Evolutionary conservation across 2,329 filamentous ascomycete genomes (phyloP).

Genomic region (Cercospora citrullina): DNA sequence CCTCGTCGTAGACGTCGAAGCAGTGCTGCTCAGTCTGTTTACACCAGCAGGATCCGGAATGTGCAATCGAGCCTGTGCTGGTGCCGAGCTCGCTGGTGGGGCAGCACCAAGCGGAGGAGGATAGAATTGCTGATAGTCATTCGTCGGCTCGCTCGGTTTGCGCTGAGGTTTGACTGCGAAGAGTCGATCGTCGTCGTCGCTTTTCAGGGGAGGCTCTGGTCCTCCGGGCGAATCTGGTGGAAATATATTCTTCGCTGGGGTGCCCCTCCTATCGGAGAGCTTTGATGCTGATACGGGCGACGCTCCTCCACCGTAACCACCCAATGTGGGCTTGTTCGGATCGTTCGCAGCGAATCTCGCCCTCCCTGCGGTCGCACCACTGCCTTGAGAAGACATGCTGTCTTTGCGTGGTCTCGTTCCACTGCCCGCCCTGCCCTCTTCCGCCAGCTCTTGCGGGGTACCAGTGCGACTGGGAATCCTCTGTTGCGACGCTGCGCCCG

Average conservation of each 20-base stretch:
- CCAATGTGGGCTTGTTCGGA: conserved; percentile 50
- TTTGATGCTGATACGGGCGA: conserved; percentile 42
- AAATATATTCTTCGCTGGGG: conserved; percentile 72
- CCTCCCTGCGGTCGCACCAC: conserved; percentile 34
- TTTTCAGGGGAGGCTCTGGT: conserved; percentile 69
- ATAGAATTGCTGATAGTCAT: conserved; percentile 55
- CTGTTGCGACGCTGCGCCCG: conserved; percentile 16
- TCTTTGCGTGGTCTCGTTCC: conserved; percentile 27
- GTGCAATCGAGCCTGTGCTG: conserved; percentile 44
- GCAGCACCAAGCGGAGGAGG: conserved; percentile 50
- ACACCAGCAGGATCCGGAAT: conserved; percentile 56
- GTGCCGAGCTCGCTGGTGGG: conserved; percentile 26
- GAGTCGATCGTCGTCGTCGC: conserved; percentile 67
- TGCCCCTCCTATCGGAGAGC: conserved; percentile 78
- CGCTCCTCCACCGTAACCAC: conserved; percentile 46
- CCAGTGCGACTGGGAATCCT: conserved; percentile 25
- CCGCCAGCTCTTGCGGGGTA: conserved; percentile 33
- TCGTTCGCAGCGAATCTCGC: conserved; percentile 51
- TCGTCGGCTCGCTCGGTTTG: conserved; percentile 24
- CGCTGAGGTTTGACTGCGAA: conserved; percentile 57
- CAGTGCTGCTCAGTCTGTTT: conserved; percentile 72
- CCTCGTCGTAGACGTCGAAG: conserved; percentile 88
- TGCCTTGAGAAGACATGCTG: conserved; percentile 37
- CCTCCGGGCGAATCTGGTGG: conserved; percentile 76
- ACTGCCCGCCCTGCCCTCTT: conserved; percentile 30